Evolutionary conservation across 2,329 filamentous ascomycete genomes (phyloP).

Genomic region (Fusarium phyllophilum): DNA sequence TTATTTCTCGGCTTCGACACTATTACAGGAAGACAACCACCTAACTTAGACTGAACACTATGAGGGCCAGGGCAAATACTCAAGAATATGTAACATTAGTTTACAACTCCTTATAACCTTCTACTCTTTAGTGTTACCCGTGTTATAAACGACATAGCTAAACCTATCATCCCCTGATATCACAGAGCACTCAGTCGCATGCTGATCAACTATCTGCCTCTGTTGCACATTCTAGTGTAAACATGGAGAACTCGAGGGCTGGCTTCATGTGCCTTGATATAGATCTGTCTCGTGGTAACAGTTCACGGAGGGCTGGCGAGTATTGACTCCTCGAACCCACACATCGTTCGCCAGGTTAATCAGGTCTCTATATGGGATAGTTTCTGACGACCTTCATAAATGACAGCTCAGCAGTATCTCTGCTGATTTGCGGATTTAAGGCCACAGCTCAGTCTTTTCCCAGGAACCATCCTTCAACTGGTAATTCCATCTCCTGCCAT

Average conservation of each 20-base stretch:
- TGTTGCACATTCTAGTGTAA: background rate
- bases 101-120: too few relatives aligned
- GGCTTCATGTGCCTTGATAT: background rate
- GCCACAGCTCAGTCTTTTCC: constrained; percentile 77
- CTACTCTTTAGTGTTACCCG: background rate
- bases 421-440: constrained; percentile 45
- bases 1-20: background rate
- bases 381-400: background rate
- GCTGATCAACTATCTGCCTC: background rate
- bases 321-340: background rate
- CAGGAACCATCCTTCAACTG: constrained; percentile 67
- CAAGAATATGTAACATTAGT: background rate
- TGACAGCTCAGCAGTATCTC: background rate
- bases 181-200: background rate
- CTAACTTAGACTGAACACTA: background rate
- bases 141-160: background rate
- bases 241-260: too few relatives aligned
- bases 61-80: background rate
- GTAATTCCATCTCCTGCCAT: constrained; percentile 74
- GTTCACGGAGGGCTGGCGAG: background rate
- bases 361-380: background rate
- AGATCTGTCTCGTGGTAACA: too few relatives aligned
- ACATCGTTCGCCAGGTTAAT: background rate
- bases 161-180: background rate
- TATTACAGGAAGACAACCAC: too few relatives aligned